phyloP scores from a whole-genome alignment of 2,329 filamentous ascomycete genomes.

The Taxawa tesnikishii region DNA sequence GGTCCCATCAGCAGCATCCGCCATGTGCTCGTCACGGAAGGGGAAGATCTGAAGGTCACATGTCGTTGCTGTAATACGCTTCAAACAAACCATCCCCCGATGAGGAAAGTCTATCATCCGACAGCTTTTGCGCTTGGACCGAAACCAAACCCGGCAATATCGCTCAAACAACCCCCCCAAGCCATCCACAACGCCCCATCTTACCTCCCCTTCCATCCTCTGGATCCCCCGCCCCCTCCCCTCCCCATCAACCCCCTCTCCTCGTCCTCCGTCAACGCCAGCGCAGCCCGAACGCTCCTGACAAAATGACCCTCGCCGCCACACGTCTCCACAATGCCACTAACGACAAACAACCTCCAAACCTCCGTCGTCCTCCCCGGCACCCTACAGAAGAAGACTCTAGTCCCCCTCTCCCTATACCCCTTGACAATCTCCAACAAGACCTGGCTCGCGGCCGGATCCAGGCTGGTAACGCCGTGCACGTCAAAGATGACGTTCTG shows the following conservation, averaged over 20 bases:
- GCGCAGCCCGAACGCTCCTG: constrained; percentile 68
- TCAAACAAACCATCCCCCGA: too few relatives aligned
- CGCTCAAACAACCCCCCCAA: constrained; percentile 1
- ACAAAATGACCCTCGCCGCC: constrained; percentile 73
- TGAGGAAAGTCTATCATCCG: too few relatives aligned
- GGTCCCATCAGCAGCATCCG: too few relatives aligned
- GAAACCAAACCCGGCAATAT: too few relatives aligned
- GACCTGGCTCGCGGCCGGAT: constrained; percentile 87
- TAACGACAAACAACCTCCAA: constrained; percentile 61
- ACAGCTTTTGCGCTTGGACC: too few relatives aligned
- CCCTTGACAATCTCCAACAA: constrained; percentile 74
- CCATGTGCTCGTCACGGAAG: too few relatives aligned
- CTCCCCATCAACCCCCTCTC: constrained; percentile 25
- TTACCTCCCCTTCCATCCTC: constrained; percentile 19
- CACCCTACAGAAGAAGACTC: constrained; percentile 60
- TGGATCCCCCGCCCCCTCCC: constrained; percentile 21
- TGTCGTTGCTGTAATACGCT: too few relatives aligned
- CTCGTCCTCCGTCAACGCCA: constrained; percentile 70
- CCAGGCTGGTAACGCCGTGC: constrained; percentile 89
- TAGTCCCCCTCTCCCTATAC: constrained; percentile 65
- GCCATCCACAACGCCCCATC: constrained; percentile 1
- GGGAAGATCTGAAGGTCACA: too few relatives aligned
- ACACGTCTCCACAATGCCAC: constrained; percentile 73
- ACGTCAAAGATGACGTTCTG: constrained; percentile 93
- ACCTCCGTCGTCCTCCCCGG: constrained; percentile 41